Base-by-base conservation (phyloP, 768 basidiomycete species). In the Cystofilobasidium macerans region DNA sequence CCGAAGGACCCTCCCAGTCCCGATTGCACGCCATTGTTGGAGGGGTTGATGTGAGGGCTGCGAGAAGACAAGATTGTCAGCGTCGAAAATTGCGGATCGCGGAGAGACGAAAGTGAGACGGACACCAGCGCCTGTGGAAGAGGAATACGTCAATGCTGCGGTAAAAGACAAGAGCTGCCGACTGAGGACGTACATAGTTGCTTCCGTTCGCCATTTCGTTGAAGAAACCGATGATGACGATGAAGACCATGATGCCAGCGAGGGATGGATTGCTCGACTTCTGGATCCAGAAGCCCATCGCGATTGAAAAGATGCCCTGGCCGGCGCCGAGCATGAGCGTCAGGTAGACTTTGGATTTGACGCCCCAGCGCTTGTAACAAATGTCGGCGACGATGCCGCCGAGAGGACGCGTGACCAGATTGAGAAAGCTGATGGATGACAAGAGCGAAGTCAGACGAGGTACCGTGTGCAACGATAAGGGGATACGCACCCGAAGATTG, bases 141-240 rank as follows among this genome's bases (percentile, higher is more conserved):
- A n/a, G n/a, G n/a, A n/a, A n/a, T n/a, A n/a, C n/a, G n/a, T n/a
- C n/a, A n/a, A n/a, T n/a, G n/a, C n/a, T n/a, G n/a, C n/a, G n/a
- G n/a, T n/a, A n/a, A n/a, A n/a, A n/a, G n/a, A n/a, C n/a, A n/a
- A n/a, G n/a, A n/a, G n/a, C n/a, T n/a, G n/a, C n/a, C n/a, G n/a
- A n/a, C n/a, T n/a, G n/a, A n/a, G n/a, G n/a, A n/a, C n/a, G n/a
- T n/a, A n/a, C 43, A 62, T 65, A 71, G 69, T 71, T 82, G 2
- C 79, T 78, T 8, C 82, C 82, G 67, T 82, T 82, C 0, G 76
- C 81, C 16, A 78, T 72, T 70, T 81, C 79, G 43, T 77, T 77
- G 63, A 72, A 71, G 14, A 77, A 45, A 11, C 73, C 80, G 61
- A 79, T 74, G 43, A 79, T 71, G 13, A 78, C 74, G 57, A 74